Conservation (phyloP, 177 flowering plant genomes). For the Vitis hybrid region DNA sequence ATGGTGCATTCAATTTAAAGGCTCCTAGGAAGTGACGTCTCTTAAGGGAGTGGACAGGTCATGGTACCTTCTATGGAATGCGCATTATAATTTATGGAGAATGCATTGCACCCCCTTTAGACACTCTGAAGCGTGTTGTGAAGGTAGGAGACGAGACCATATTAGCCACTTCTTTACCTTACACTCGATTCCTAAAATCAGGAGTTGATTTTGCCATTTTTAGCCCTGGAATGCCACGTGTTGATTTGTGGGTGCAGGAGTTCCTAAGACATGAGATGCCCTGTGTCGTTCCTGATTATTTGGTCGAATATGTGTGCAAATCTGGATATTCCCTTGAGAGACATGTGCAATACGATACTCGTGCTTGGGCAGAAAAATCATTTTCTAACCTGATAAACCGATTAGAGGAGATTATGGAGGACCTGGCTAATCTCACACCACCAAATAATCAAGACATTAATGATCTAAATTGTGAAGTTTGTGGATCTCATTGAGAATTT, state of each 20-base stretch:
- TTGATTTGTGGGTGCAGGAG: constrained; percentile 84
- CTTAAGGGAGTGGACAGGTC: constrained; percentile 75
- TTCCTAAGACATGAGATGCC: constrained; percentile 34
- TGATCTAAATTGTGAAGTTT: constrained; percentile 55
- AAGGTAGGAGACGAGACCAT: constrained; percentile 92
- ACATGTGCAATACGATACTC: constrained; percentile 56
- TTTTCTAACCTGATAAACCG: constrained; percentile 35
- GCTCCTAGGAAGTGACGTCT: constrained; percentile 97
- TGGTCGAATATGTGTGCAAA: constrained; percentile 93
- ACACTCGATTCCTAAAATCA: constrained; percentile 67
- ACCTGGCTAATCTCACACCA: background rate
- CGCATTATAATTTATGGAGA: constrained; percentile 84
- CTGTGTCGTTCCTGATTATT: constrained; percentile 75
- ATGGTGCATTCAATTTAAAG: constrained; percentile 82
- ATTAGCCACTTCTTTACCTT: constrained; percentile 92
- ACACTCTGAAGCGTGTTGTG: constrained; percentile 82
- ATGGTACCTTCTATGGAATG: constrained; percentile 94
- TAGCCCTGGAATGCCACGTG: constrained; percentile 80
- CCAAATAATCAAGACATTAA: constrained; percentile 12
- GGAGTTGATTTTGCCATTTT: constrained; percentile 81
- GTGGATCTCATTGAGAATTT: constrained; percentile 37
- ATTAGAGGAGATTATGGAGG: constrained; percentile 47
- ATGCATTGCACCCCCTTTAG: constrained; percentile 86
- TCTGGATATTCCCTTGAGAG: constrained; percentile 76
- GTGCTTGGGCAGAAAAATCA: constrained; percentile 36